Percentiles rank a stretch among this genome's conserved stretches.
Conservation (phyloP, 371 early-diverging fungal species). For the Lichtheimia hyalospora region DNA sequence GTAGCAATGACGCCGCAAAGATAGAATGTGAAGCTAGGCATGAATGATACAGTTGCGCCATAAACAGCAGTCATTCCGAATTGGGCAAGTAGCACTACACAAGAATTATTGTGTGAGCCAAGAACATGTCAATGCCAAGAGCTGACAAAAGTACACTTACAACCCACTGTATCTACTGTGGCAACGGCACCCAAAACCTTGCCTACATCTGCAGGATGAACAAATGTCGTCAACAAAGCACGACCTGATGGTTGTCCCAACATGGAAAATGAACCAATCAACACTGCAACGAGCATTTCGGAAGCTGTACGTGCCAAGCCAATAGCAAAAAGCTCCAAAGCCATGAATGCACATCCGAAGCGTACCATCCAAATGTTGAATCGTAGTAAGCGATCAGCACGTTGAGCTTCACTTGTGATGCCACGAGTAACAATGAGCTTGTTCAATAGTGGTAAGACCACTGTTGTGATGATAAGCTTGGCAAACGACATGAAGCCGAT, state of each 20-base stretch:
- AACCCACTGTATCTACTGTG: constrained; percentile 46
- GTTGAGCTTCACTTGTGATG: neutral
- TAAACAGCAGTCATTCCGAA: constrained; percentile 40
- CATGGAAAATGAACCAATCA: constrained; percentile 35
- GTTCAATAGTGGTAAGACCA: constrained; percentile 30
- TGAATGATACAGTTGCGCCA: constrained; percentile 39
- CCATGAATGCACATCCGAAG: constrained; percentile 33
- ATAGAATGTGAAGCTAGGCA: constrained; percentile 51
- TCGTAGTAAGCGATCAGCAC: constrained; percentile 6
- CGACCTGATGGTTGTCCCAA: constrained; percentile 44
- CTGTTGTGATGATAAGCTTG: constrained; percentile 18
- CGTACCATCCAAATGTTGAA: constrained; percentile 53
- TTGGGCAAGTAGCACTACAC: constrained; percentile 34
- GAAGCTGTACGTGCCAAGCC: constrained; percentile 23
- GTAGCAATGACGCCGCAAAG: constrained; percentile 20
- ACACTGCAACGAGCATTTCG: constrained; percentile 23
- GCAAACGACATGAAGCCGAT: constrained; percentile 26
- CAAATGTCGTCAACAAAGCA: constrained; percentile 42
- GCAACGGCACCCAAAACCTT: constrained; percentile 50
- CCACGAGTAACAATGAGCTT: constrained; percentile 13
- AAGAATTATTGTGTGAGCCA: neutral
- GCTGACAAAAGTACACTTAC: constrained; percentile 26
- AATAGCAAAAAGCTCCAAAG: constrained; percentile 24
- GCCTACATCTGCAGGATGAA: constrained; percentile 50
- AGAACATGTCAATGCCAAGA: neutral